These are phyloP conservation scores for Fusarium sp. DNA, from an alignment of 2,329 filamentous ascomycete species.

Conservation along the genomic window DNA sequence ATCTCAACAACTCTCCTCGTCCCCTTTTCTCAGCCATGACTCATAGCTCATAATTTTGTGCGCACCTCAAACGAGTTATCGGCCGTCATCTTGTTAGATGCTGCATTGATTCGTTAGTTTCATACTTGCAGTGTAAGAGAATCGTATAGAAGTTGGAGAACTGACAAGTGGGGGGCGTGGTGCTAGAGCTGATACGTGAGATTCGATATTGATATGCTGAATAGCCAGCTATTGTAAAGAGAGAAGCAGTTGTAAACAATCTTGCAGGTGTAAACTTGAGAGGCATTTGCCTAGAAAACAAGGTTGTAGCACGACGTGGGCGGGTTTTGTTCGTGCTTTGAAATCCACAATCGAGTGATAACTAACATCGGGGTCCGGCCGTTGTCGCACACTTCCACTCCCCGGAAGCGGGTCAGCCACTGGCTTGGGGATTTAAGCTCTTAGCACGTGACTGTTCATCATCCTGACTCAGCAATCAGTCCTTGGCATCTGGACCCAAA, in stretches of 20 bases:
- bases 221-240: slow-evolving; percentile 41
- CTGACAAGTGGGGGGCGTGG: slow-evolving; percentile 36
- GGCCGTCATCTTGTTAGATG: slow-evolving; percentile 51
- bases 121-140: slow-evolving; percentile 39
- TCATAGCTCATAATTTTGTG: slow-evolving; percentile 34
- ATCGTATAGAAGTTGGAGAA: slow-evolving; percentile 15
- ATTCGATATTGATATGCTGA: slow-evolving; percentile 41
- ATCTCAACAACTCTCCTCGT: slow-evolving; percentile 33
- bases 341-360: slow-evolving; percentile 43
- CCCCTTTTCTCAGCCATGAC: slow-evolving; percentile 36
- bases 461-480: slow-evolving; percentile 38
- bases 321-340: slow-evolving; percentile 43
- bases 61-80: slow-evolving; percentile 57
- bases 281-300: slow-evolving; percentile 36
- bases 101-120: slow-evolving; percentile 34
- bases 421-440: slow-evolving; percentile 30
- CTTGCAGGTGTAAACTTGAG: slow-evolving; percentile 40
- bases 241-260: slow-evolving; percentile 41
- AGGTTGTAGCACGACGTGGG: slow-evolving; percentile 23
- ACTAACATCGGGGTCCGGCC: slow-evolving; percentile 35
- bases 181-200: slow-evolving; percentile 32
- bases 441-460: slow-evolving; percentile 28
- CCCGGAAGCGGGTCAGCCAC: slow-evolving; percentile 28
- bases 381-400: slow-evolving; percentile 13
- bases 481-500: slow-evolving; percentile 39